These are phyloP conservation scores for Aureobasidium namibiae DNA, from an alignment of 2,329 filamentous ascomycete species.

Conservation along the genomic window DNA sequence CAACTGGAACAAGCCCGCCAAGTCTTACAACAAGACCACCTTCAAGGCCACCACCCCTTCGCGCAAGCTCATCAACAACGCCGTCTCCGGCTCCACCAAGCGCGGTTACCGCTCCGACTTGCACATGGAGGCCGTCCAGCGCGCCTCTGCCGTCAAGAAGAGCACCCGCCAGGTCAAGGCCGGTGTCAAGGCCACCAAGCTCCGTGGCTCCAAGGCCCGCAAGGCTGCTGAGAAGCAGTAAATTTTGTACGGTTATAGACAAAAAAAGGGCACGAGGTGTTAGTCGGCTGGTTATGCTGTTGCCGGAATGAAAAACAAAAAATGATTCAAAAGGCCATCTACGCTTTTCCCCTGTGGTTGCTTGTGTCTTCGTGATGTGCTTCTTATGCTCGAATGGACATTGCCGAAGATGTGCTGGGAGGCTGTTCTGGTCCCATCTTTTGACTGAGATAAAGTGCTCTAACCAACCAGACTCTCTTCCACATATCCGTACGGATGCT, in stretches of 20 bases:
- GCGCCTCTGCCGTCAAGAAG: slow-evolving; percentile 67
- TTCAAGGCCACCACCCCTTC: slow-evolving; percentile 65
- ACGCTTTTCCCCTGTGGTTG: not conserved
- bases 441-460: too few species aligned
- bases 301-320: slow-evolving; percentile 9
- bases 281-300: slow-evolving; percentile 1
- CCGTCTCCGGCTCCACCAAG: slow-evolving; percentile 77
- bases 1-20: slow-evolving; percentile 64
- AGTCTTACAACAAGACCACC: slow-evolving; percentile 55
- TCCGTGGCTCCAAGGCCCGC: slow-evolving; percentile 69
- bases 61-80: slow-evolving; percentile 82
- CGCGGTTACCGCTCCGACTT: slow-evolving; percentile 63
- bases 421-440: not conserved
- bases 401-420: too few species aligned
- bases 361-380: not conserved
- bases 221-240: slow-evolving; percentile 42
- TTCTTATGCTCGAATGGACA: not conserved
- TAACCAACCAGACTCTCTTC: not conserved
- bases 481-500: not conserved
- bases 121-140: slow-evolving; percentile 61
- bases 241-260: not conserved
- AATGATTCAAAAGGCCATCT: slow-evolving; percentile 10
- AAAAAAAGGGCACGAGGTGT: not conserved
- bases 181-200: slow-evolving; percentile 58
- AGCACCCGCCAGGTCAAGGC: slow-evolving; percentile 75